These are phyloP conservation scores for Fragilaria radians DNA, from an alignment of 108 stramenopile genomes.

Conservation along the genomic window DNA sequence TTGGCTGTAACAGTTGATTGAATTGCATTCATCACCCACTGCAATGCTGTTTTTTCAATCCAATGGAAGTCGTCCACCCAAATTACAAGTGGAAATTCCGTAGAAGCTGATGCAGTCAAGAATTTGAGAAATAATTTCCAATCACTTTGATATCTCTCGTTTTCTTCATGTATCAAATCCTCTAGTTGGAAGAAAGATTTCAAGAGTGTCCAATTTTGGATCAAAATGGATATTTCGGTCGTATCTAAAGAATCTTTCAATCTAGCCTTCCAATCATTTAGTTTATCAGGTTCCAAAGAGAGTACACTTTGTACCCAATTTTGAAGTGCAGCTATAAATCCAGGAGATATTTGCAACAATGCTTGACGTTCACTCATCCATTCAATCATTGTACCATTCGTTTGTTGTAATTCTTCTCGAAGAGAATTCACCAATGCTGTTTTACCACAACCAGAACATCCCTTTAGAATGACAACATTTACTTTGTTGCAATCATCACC, in stretches of 20 bases:
- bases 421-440: not conserved
- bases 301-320: not conserved
- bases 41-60: not conserved
- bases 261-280: not conserved
- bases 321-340: not conserved
- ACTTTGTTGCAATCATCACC: not conserved
- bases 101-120: not conserved
- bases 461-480: not conserved
- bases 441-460: not conserved
- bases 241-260: not conserved
- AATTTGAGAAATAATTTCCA: not conserved
- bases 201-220: not conserved
- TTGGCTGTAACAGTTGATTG: too few species aligned
- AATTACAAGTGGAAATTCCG: not conserved
- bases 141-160: not conserved
- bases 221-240: not conserved
- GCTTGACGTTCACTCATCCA: not conserved
- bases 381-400: not conserved
- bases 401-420: not conserved
- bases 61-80: not conserved
- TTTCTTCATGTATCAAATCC: not conserved
- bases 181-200: not conserved
- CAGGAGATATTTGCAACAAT: not conserved
- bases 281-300: not conserved
- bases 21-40: too few species aligned